These are phyloP conservation scores for Raphanus sativus DNA, from an alignment of 345 rosid species.

Conservation along the genomic window DNA sequence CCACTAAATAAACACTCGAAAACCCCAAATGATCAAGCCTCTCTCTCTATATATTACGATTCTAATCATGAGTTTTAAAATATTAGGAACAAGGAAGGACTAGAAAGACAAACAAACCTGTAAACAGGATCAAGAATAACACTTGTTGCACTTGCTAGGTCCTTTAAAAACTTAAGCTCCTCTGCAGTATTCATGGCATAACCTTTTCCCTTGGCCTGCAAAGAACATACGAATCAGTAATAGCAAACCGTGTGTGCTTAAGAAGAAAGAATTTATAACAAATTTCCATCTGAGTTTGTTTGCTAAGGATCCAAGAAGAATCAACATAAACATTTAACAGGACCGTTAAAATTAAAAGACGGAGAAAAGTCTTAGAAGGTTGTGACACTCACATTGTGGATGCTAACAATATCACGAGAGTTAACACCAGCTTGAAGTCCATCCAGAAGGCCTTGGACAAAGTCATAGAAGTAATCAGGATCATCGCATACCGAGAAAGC, in stretches of 20 bases:
- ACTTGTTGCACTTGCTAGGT: conserved; percentile 73
- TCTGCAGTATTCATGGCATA: conserved; percentile 82
- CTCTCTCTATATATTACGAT: background rate
- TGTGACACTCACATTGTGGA: conserved; percentile 65
- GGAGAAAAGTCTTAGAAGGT: conserved; percentile 11
- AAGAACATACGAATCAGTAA: background rate
- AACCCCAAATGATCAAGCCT: conserved; percentile 7
- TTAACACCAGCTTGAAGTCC: conserved; percentile 76
- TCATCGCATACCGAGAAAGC: conserved; percentile 90
- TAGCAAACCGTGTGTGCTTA: background rate
- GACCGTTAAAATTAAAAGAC: background rate
- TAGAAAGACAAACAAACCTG: conserved; percentile 51
- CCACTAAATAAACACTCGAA: conserved; percentile 49
- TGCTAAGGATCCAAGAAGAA: background rate
- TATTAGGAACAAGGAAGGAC: background rate
- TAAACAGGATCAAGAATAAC: conserved; percentile 92
- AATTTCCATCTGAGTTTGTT: background rate
- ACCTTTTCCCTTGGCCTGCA: conserved; percentile 87
- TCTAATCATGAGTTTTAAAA: background rate
- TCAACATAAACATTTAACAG: background rate
- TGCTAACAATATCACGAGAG: conserved; percentile 60
- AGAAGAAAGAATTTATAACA: background rate
- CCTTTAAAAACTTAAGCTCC: conserved; percentile 81
- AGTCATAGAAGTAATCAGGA: conserved; percentile 86
- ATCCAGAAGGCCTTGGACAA: conserved; percentile 77